Percentiles rank a stretch among this genome's conserved stretches.
Evolutionary conservation across 2,329 filamentous ascomycete genomes (phyloP).

Genomic region (Parafenestella ontariensis): DNA sequence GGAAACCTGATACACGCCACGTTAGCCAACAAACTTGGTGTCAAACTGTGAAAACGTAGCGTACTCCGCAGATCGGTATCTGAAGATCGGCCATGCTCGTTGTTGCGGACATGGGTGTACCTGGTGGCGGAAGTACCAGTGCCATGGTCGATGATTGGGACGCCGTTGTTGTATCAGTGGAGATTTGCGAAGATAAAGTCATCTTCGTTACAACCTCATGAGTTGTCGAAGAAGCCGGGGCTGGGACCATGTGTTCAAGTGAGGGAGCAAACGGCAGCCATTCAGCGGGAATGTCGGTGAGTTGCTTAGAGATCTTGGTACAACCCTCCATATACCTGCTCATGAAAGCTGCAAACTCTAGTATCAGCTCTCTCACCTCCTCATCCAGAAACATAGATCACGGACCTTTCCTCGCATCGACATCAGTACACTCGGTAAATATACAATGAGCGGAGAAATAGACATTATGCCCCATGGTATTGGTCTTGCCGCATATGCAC

Average conservation of each 20-base stretch:
- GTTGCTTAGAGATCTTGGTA: not conserved
- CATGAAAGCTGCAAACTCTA: slow-evolving; percentile 17
- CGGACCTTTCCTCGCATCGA: slow-evolving; percentile 7
- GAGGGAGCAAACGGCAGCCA: slow-evolving; percentile 8
- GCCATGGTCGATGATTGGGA: not conserved
- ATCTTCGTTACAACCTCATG: not conserved
- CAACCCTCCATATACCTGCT: slow-evolving; percentile 5
- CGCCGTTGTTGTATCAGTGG: not conserved
- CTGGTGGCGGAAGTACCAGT: not conserved
- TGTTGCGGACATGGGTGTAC: not conserved
- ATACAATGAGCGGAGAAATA: slow-evolving; percentile 13
- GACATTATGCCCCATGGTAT: slow-evolving; percentile 1
- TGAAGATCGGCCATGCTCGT: not conserved
- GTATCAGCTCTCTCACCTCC: slow-evolving; percentile 3
- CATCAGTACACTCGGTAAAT: slow-evolving; percentile 5
- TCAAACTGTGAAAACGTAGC: not conserved
- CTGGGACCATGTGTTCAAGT: not conserved
- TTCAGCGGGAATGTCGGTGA: slow-evolving; percentile 6
- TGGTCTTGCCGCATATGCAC: slow-evolving; percentile 8
- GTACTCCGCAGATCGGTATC: slow-evolving; percentile 16
- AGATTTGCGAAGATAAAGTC: not conserved
- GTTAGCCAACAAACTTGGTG: not conserved
- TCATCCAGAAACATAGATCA: not conserved
- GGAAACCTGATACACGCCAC: slow-evolving; percentile 7
- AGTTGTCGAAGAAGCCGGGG: not conserved